Percentiles rank a stretch among this genome's conserved stretches.
phyloP scores from a whole-genome alignment of 352 stramenopile species.

The Phytopythium aichiense region DNA sequence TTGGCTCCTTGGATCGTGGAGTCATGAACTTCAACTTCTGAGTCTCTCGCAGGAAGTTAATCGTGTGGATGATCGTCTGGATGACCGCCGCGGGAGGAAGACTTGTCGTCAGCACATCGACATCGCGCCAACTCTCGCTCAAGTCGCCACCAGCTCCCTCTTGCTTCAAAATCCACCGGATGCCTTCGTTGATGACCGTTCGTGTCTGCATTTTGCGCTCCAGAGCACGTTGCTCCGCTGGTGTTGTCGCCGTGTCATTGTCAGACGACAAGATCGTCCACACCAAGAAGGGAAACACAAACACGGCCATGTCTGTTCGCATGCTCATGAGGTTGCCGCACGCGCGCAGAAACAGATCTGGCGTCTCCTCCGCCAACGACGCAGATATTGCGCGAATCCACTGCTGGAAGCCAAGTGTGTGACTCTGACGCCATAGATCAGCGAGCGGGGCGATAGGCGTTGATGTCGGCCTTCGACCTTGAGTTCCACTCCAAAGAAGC shows the following conservation, averaged over 20 bases:
- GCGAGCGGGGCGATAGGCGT: not conserved
- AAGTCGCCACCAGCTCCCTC: not conserved
- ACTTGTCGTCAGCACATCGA: not conserved
- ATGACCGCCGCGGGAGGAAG: conserved; percentile 35
- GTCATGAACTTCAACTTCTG: conserved; percentile 74
- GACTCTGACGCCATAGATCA: conserved; percentile 31
- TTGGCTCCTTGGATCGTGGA: conserved; percentile 8
- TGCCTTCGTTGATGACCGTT: conserved; percentile 13
- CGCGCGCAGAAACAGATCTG: conserved; percentile 44
- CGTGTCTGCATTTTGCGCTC: not conserved
- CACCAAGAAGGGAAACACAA: conserved; percentile 72
- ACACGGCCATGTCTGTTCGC: conserved; percentile 59
- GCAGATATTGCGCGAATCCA: conserved; percentile 61
- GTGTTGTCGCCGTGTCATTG: not conserved
- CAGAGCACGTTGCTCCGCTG: not conserved
- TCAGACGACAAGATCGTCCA: conserved; percentile 25
- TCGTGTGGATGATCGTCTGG: conserved; percentile 70
- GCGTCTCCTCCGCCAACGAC: conserved; percentile 28
- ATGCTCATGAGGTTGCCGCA: conserved; percentile 37
- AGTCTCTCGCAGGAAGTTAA: conserved; percentile 79
- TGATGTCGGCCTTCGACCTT: not conserved
- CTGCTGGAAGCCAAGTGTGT: conserved; percentile 32
- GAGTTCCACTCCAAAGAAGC: not conserved
- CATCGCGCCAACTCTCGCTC: not conserved
- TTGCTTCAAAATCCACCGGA: conserved; percentile 31